Conservation (phyloP, 768 basidiomycete species). For the Pluteus cervinus region DNA sequence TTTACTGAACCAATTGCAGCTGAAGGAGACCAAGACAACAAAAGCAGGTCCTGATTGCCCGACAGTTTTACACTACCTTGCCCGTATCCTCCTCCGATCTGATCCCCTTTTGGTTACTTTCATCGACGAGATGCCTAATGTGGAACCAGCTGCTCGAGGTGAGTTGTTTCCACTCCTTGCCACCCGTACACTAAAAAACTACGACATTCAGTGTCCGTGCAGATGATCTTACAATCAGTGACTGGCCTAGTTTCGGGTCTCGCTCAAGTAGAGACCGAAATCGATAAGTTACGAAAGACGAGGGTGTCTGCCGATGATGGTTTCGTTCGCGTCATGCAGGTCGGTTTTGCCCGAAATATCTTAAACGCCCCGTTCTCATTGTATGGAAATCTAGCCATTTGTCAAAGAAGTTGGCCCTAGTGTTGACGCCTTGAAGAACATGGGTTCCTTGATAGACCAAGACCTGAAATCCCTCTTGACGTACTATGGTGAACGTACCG, state of each 20-base stretch:
- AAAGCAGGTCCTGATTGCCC: conserved; percentile 67
- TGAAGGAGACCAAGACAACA: conserved; percentile 78
- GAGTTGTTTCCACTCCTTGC: conserved; percentile 13
- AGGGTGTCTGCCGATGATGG: conserved; percentile 40
- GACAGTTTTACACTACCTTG: conserved; percentile 89
- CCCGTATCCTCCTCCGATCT: conserved; percentile 59
- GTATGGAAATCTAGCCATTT: conserved; percentile 34
- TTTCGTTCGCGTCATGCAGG: conserved; percentile 70
- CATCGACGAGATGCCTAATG: conserved; percentile 71
- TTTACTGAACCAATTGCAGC: conserved; percentile 30
- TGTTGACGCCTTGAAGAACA: conserved; percentile 60
- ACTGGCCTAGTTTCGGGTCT: conserved; percentile 52
- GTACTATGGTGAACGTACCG: conserved; percentile 77
- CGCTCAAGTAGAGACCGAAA: conserved; percentile 50
- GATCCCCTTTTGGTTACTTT: conserved; percentile 66
- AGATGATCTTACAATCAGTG: conserved; percentile 54
- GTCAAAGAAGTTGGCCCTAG: conserved; percentile 39
- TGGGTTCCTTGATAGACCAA: conserved; percentile 48
- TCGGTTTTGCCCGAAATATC: conserved; percentile 16
- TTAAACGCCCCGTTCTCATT: neutral
- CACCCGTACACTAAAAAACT: neutral
- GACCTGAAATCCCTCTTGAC: conserved; percentile 55
- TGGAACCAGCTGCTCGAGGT: conserved; percentile 84
- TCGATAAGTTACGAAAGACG: conserved; percentile 32
- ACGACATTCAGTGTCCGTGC: conserved; percentile 58